Evolutionary conservation across 208 protist species (phyloP).

Genomic region (Kentomonas sorsogonicus): DNA sequence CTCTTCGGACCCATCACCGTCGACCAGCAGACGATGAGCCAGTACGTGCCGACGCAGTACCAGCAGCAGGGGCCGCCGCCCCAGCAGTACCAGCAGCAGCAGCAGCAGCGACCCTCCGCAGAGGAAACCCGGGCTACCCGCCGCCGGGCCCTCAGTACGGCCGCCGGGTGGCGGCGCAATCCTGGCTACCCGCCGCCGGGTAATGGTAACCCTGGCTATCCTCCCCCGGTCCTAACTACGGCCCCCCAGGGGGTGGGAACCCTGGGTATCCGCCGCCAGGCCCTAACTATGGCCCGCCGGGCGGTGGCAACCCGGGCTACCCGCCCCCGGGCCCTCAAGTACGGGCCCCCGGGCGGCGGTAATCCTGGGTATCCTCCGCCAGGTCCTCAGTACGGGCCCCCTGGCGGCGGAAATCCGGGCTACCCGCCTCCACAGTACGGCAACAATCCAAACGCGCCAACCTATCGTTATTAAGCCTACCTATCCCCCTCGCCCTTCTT

Average conservation of each 20-base stretch:
- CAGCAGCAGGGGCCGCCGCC: conserved; percentile 18
- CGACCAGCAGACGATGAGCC: conserved; percentile 43
- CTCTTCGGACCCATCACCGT: conserved; percentile 75
- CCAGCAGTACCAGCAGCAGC: conserved; percentile 14
- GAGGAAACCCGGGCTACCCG: conserved; percentile 9
- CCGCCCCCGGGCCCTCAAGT: too few species aligned
- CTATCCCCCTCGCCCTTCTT: not conserved
- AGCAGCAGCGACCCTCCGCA: conserved; percentile 14
- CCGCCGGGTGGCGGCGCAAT: too few species aligned
- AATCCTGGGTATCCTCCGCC: too few species aligned
- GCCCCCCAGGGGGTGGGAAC: too few species aligned
- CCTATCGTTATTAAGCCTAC: not conserved
- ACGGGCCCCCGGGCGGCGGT: too few species aligned
- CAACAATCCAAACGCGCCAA: not conserved
- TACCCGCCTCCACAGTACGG: too few species aligned
- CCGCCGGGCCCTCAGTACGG: too few species aligned
- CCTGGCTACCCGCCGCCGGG: not conserved
- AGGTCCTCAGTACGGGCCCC: too few species aligned
- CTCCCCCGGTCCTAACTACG: not conserved
- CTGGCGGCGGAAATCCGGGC: too few species aligned
- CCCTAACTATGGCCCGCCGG: conserved; percentile 13
- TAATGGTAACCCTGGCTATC: not conserved
- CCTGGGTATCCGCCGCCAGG: conserved; percentile 13
- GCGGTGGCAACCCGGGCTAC: conserved; percentile 8
- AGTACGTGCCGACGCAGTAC: conserved; percentile 62